Base-by-base conservation (phyloP, 2,329 filamentous ascomycete genomes). In the Colletotrichum trifolii region DNA sequence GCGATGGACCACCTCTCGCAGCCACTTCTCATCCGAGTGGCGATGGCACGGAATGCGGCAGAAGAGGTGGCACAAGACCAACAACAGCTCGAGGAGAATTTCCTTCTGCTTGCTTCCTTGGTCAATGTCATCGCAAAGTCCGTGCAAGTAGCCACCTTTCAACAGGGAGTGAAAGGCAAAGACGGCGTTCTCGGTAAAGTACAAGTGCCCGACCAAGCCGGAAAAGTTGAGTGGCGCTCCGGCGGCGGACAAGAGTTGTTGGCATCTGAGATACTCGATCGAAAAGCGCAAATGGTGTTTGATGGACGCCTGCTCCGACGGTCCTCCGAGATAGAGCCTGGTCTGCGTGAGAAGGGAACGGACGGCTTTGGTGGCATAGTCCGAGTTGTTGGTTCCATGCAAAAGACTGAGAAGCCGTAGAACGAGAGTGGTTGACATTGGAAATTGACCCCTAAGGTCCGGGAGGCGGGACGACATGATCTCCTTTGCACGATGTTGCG, bases 221-320 rank as follows among this genome's bases (percentile, higher is more conserved):
- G 91, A 86, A 72, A 94, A 93, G 73, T 94, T 92, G 11, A 94
- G 77, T 0, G 92, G 91, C 2, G 75, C 79, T 49, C 91, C 92
- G 1, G 77, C 73, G 0, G 79, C 74, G 4, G 86, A 87, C 8
- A 95, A 79, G 0, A 95, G 83, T 47, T 86, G 81, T 69, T 93
- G 89, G 40, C 89, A 82, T 17, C 91, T 85, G 1, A 95, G 82
- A 70, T 93, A 95, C 68, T 95, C 91, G 48, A 95, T 91, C 0
- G 91, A 94, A 74, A 95, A 95, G 4, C 92, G 86, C 7, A 95
- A 76, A 71, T 94, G 91, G 73, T 95, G 91, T 55, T 91, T 83
- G 1, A 93, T 87, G 2, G 91, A 86, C 73, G 89, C 86, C 71
- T 88, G 89, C 54, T 88, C 87, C 46, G 88, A 86, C 2, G 87